Conservation (phyloP, 73 alveolate genomes). For the Paramecium sexaurelia region DNA sequence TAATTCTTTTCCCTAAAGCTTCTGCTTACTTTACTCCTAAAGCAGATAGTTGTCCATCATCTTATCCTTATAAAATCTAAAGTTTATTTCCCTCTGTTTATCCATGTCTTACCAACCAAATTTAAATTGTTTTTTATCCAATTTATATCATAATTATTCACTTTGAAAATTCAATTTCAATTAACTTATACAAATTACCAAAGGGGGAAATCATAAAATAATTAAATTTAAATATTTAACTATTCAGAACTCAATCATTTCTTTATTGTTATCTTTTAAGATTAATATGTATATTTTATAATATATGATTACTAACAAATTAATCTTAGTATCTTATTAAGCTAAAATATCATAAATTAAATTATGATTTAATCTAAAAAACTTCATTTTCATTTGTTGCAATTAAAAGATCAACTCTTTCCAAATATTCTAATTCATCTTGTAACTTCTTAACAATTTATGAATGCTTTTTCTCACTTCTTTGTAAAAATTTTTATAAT, state of each 20-base stretch:
- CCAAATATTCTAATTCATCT: not conserved
- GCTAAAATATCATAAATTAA: not conserved
- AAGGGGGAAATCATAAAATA: constrained; percentile 86
- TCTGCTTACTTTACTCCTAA: constrained; percentile 48
- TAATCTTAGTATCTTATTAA: no score
- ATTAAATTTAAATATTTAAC: no score
- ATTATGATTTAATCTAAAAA: not conserved
- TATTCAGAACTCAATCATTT: no score
- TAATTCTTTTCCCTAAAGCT: constrained; percentile 30
- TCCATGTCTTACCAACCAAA: constrained; percentile 47
- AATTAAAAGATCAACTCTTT: not conserved
- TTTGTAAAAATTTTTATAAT: not conserved
- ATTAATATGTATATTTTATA: no score
- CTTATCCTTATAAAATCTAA: constrained; percentile 25
- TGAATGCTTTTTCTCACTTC: not conserved
- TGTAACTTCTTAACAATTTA: not conserved
- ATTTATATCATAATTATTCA: not conserved
- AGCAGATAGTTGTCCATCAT: constrained; percentile 7
- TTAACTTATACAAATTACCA: constrained; percentile 83
- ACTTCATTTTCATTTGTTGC: not conserved
- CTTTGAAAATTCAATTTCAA: not conserved
- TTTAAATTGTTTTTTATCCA: not conserved
- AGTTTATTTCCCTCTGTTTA: constrained; percentile 52
- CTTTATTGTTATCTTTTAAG: no score
- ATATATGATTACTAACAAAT: no score